Base-by-base conservation (phyloP, 179 eudicot species). In the Carnegiea gigantea region DNA sequence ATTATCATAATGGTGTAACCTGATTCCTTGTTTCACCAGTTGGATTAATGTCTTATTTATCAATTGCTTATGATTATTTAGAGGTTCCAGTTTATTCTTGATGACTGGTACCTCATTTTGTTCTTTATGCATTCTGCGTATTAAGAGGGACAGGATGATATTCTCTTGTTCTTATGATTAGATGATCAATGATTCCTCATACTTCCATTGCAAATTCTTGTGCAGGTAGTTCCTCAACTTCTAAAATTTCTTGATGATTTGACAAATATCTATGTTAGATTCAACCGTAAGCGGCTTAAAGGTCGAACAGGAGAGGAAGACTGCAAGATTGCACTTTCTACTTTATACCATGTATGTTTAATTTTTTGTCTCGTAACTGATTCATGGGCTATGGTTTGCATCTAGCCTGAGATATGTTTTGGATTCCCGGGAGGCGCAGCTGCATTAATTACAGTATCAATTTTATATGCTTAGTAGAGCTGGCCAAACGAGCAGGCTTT, bases 291-390 rank as follows among this genome's bases (percentile, higher is more conserved):
- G 90, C 91, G 99, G 79, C 94, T 96, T 30, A 96, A 95, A 88
- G 99, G 99, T 20, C 95, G 98, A 15, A 93, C 95, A 7, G 98
- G 95, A 79, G 95, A 96, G 88, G 93, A 94, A 75, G 99, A 96
- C 84, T 96, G 99, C 91, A 93, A 88, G 87, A 88, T 86, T 82
- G 97, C 99, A 46, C 94, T 96, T 49, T 95, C 99, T 46, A 94
- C 98, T 68, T 88, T 96, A 71, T 94, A 93, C 88, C 91, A 94
- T 87, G 98, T 94, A 90, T 77, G 92, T 78, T 78, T 73, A 46
- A 14, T 83, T 54, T 65, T 73, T 51, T 80, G 43, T 48, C 75
- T 30, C 73, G 49, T 49, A 26, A 28, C 26, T 74, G 15, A 18
- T 46, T 81, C 14, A 8, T 73, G 49, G 6, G 44, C 46, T 62